Evolutionary conservation across 257 asterid species (phyloP).

Genomic region (Craterostigma plantagineum): DNA sequence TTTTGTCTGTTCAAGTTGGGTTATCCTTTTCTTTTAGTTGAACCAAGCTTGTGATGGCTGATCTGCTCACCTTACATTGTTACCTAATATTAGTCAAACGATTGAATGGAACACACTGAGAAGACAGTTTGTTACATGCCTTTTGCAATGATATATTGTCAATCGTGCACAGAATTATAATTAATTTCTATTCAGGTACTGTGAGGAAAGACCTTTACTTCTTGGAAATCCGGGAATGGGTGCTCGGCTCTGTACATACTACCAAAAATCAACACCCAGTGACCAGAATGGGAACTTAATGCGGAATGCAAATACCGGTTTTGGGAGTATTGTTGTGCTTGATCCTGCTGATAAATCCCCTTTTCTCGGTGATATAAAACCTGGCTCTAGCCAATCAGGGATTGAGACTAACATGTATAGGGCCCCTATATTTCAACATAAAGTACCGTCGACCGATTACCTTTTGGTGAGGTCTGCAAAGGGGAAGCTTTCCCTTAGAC

Average conservation of each 20-base stretch:
- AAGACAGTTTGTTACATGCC: no score
- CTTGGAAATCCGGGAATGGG: slow-evolving; percentile 97
- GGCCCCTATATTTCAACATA: slow-evolving; percentile 89
- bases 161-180: no score
- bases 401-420: slow-evolving; percentile 93
- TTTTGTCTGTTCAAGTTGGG: no score
- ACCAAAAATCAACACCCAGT: slow-evolving; percentile 61
- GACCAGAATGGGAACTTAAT: slow-evolving; percentile 58
- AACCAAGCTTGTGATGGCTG: no score
- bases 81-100: no score
- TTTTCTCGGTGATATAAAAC: slow-evolving; percentile 87
- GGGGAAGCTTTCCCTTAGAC: slow-evolving; percentile 95
- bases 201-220: slow-evolving; percentile 96
- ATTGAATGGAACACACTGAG: no score
- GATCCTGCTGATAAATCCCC: slow-evolving; percentile 99
- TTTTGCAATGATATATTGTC: no score
- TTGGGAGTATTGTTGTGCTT: slow-evolving; percentile 68
- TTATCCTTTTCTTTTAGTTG: no score
- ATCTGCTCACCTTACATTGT: no score
- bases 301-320: slow-evolving; percentile 59
- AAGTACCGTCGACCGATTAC: slow-evolving; percentile 78
- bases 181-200: slow-evolving; percentile 36
- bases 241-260: slow-evolving; percentile 88
- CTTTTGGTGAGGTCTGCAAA: slow-evolving; percentile 90
- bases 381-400: slow-evolving; percentile 80